Evolutionary conservation across 1,139 yeast species (phyloP), one percentile per base, ranked within the genome.

Genomic region (Diutina neorugosa): DNA sequence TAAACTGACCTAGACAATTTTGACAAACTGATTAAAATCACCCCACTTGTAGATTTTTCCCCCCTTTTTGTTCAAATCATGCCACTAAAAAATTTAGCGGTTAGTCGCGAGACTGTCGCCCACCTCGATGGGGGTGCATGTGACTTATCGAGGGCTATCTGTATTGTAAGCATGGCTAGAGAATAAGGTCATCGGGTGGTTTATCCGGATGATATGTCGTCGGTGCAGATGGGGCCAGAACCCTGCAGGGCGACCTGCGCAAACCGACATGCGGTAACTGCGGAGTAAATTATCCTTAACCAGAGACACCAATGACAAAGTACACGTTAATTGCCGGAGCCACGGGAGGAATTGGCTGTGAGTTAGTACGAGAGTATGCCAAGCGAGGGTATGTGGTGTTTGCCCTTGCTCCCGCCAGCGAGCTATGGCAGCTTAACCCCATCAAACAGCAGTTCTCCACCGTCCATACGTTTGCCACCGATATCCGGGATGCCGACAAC

Each of bases 391-490:
- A 46, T 19, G 14, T 12, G n/a, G 40, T 46, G 40, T 23, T 46
- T 46, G 50, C 31, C 12, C 20, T 18, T 16, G 50, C 50, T n/a
- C 50, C 50, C n/a, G 20, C n/a, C 3, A 14, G 20, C 11, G 12
- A 16, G 4, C n/a, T 63, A 7, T 60, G 60, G 57, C 60, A 59
- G 43, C 63, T 69, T 64, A 61, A 63, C 47, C 68, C 69, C 0
- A 62, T 71, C 50, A 61, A 60, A 20, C 55, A 60, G 41, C 59
- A 67, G 40, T 65, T 9, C 16, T 11, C 37, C 37, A 14, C 37
- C 37, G 37, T 31, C 37, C 37, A 63, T 52, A 72, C 71, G 0
- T 63, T 69, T 11, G 60, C 64, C 16, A 62, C 71, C 2, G 67
- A 68, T 49, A 64, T 72, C 50, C 61, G 66, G 54, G 53, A 54